A percentile compares a stretch with the other conserved stretches of the same genome.
Conservation (phyloP, 1,284 basidiomycete species). For the Naganishia albida region DNA sequence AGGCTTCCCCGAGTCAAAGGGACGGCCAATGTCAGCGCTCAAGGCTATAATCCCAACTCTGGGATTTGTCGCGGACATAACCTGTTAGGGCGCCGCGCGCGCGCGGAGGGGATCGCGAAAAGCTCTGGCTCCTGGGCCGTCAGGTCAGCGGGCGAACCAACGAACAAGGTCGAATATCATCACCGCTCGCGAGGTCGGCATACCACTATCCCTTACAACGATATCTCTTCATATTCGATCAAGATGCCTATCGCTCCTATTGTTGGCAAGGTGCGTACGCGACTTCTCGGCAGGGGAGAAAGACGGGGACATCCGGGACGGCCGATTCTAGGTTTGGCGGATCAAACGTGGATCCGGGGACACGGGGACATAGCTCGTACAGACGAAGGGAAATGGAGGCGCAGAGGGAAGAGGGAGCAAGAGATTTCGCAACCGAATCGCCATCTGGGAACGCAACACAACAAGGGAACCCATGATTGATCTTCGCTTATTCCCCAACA, state of each 20-base stretch:
- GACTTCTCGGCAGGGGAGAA: neutral
- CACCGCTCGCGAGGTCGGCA: neutral
- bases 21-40: too few species aligned
- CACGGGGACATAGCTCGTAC: too few species aligned
- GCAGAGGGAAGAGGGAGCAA: too few species aligned
- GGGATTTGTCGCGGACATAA: neutral
- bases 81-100: neutral
- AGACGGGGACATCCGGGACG: neutral
- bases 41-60: slow-evolving; percentile 8
- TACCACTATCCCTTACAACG: neutral
- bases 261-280: slow-evolving; percentile 63
- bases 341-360: too few species aligned
- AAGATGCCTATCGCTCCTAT: slow-evolving; percentile 79
- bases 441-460: neutral
- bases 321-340: neutral
- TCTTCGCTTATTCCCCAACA: neutral
- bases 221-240: slow-evolving; percentile 21
- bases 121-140: slow-evolving; percentile 7
- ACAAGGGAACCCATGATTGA: neutral
- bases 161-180: slow-evolving; percentile 20
- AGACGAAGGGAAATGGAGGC: too few species aligned
- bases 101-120: slow-evolving; percentile 20
- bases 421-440: too few species aligned
- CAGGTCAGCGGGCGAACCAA: slow-evolving; percentile 20
- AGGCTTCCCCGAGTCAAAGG: slow-evolving; percentile 19